Conservation (phyloP, 2,329 filamentous ascomycete species). For the Didymellaceae sp. region DNA sequence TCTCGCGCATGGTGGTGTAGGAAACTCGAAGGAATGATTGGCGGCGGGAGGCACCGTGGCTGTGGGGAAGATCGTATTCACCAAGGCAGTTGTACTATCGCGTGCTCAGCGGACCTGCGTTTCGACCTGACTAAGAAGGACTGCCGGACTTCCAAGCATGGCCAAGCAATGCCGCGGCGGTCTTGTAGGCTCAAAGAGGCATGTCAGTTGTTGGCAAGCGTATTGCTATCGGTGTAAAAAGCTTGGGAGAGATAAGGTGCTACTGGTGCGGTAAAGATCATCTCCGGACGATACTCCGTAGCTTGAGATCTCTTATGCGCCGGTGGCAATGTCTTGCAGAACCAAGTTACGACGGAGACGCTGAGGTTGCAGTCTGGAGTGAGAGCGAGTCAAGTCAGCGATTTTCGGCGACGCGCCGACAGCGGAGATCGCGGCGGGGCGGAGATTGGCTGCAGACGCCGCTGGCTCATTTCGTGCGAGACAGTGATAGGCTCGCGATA, state of each 20-base stretch:
- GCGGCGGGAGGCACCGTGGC: conserved; percentile 9
- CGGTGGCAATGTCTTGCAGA: not conserved
- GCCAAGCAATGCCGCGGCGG: conserved; percentile 20
- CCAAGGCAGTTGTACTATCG: conserved; percentile 2
- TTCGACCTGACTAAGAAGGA: conserved; percentile 4
- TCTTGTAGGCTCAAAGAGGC: conserved; percentile 13
- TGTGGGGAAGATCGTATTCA: conserved; percentile 7
- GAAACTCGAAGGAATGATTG: conserved; percentile 15
- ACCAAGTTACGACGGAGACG: not conserved
- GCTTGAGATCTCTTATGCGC: not conserved
- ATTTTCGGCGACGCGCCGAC: not conserved
- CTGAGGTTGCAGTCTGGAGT: not conserved
- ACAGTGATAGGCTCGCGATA: not conserved
- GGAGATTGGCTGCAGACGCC: not conserved
- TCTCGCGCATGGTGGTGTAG: not conserved
- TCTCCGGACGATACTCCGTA: not conserved
- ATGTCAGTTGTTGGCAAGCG: conserved; percentile 8
- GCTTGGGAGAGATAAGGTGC: conserved; percentile 16
- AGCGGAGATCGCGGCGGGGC: not conserved
- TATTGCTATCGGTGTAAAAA: not conserved
- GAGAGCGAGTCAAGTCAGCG: too few species aligned
- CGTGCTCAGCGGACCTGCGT: conserved; percentile 6
- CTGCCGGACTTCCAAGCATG: conserved; percentile 12
- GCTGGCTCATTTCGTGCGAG: not conserved
- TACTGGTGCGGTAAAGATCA: conserved; percentile 5